Evolutionary conservation across 2,329 filamentous ascomycete species (phyloP).

Genomic region (Macrophomina pseudophaseolina): DNA sequence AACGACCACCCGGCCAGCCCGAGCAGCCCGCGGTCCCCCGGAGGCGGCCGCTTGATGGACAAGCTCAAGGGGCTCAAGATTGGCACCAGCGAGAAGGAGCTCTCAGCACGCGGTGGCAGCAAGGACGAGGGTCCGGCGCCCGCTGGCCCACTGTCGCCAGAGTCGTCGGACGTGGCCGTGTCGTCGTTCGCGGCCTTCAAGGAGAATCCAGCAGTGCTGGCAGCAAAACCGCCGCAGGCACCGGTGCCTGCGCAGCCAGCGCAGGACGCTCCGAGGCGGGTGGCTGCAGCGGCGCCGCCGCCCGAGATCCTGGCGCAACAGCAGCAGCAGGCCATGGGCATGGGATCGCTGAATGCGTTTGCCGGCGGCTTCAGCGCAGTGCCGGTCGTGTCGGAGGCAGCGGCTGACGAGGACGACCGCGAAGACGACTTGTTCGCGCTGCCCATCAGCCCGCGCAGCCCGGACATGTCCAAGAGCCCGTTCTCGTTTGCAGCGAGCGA

Average conservation of each 20-base stretch:
- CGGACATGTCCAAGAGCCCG: conserved; percentile 82
- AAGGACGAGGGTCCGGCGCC: conserved; percentile 34
- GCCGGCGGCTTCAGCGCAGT: conserved; percentile 33
- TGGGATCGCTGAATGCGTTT: conserved; percentile 54
- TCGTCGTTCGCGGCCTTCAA: conserved; percentile 66
- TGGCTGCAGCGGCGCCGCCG: conserved; percentile 42
- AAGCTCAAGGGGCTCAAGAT: conserved; percentile 81
- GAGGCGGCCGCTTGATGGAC: conserved; percentile 73
- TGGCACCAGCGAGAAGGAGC: conserved; percentile 71
- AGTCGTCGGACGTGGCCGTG: conserved; percentile 67
- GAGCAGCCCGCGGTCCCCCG: conserved; percentile 64
- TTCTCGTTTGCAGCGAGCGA: conserved; percentile 64
- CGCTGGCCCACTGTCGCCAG: conserved; percentile 63
- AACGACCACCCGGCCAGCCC: conserved; percentile 56
- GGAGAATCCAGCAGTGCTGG: conserved; percentile 47
- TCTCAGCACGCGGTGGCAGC: conserved; percentile 52
- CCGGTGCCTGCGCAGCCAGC: conserved; percentile 30
- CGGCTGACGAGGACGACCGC: conserved; percentile 56
- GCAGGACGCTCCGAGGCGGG: conserved; percentile 36
- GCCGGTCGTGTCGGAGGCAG: conserved; percentile 30
- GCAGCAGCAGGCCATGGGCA: conserved; percentile 38
- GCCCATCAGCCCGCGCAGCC: conserved; percentile 83
- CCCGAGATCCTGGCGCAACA: conserved; percentile 47
- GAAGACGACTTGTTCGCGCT: conserved; percentile 88
- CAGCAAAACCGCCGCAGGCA: conserved; percentile 43